Evolutionary conservation across 768 basidiomycete species (phyloP), one percentile per base, ranked within the genome.

Genomic region (Amanita molliuscula): DNA sequence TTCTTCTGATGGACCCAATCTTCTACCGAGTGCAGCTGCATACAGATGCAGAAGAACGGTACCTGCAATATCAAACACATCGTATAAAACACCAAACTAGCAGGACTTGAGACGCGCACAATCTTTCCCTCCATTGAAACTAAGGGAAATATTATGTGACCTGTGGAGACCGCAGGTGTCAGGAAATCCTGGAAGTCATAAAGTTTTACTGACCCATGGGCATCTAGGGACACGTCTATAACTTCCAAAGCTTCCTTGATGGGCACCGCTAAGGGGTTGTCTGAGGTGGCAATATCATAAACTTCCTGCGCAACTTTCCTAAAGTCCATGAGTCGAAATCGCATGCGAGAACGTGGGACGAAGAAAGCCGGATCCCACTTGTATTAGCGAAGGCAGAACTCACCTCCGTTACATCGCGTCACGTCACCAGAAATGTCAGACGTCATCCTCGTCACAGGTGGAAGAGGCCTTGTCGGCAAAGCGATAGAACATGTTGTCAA

Each of bases 71-170:
- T 31, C 44, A 34, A 41, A 9, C 16, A 9, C 34, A 44, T 47
- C 34, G 53, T 44, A 46, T 45, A 48, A 23, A 23, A 35, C n/a
- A 40, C 13, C 35, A 29, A 7, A 8, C 31, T 13, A 31, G 31
- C 31, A 11, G 11, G 40, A 34, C 46, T 15, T 16, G 13, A n/a
- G 18, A 20, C n/a, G 20, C n/a, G 11, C 23, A 95, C 96, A 99
- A 62, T 99, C 96, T 65, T 99, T 99, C 47, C 96, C 96, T 8
- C 96, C 96, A 57, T 98, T 99, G 70, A 97, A 99, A 65, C 93
- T 96, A 53, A 99, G 73, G 2, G 93, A 84, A 3, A 93, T 68
- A 49, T 74, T 70, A 31, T 84, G 78, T 59, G 77, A 73, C 44
- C 90, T 88, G 63, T 15, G 7, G n/a, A 28, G 20, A 51, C 50